These are phyloP conservation scores for Penicillium cosmopolitanum DNA, from an alignment of 495 filamentous ascomycete species.

Conservation along the genomic window DNA sequence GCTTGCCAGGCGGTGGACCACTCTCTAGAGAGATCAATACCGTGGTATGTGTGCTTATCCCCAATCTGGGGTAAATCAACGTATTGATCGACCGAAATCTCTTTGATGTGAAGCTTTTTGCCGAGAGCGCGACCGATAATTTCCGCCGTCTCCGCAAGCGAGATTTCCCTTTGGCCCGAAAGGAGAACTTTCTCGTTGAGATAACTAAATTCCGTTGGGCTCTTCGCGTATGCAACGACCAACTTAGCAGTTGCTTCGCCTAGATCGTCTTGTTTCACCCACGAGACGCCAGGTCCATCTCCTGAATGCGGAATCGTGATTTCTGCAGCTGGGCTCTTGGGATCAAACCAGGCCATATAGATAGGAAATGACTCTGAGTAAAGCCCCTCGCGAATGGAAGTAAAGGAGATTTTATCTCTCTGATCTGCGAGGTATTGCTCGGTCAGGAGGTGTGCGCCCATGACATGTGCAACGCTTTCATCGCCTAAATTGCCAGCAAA, in stretches of 20 bases:
- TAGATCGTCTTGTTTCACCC: constrained; percentile 56
- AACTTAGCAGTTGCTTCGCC: constrained; percentile 52
- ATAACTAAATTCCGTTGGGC: constrained; percentile 29
- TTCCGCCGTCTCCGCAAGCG: constrained; percentile 43
- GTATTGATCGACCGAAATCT: constrained; percentile 49
- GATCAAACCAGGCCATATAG: constrained; percentile 66
- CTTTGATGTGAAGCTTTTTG: constrained; percentile 30
- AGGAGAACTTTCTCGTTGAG: constrained; percentile 43
- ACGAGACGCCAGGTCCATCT: constrained; percentile 49
- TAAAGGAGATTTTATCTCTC: constrained; percentile 42
- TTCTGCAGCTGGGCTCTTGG: constrained; percentile 32
- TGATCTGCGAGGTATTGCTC: constrained; percentile 57
- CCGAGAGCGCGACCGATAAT: constrained; percentile 37
- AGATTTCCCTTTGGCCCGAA: constrained; percentile 42
- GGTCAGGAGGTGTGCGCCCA: constrained; percentile 69
- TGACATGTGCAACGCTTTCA: constrained; percentile 58
- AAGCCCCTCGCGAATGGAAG: constrained; percentile 62
- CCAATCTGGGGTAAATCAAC: constrained; percentile 35
- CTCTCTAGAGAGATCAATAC: constrained; percentile 29
- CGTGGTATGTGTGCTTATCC: constrained; percentile 33
- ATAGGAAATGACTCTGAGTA: constrained; percentile 72
- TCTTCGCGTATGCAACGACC: constrained; percentile 31
- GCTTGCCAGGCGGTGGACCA: constrained; percentile 51
- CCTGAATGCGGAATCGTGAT: constrained; percentile 56
- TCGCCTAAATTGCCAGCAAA: constrained; percentile 52